These are phyloP conservation scores for Furcasterigmium sp. DNA, from an alignment of 2,329 filamentous ascomycete genomes.

Conservation along the genomic window DNA sequence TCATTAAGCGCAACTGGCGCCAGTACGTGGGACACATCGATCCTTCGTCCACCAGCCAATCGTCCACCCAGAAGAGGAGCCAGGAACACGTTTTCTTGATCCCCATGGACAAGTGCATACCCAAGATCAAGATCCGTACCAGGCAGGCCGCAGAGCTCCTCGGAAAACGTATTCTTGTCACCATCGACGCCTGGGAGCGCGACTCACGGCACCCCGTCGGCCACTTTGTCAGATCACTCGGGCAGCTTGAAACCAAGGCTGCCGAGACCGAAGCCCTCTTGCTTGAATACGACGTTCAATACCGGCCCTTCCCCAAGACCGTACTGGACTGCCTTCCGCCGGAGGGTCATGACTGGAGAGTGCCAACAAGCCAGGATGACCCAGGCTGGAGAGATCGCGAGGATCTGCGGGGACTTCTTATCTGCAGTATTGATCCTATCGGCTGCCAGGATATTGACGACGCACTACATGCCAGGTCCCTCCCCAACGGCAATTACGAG, in stretches of 20 bases:
- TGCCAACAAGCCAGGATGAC: constrained; percentile 73
- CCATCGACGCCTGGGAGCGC: constrained; percentile 92
- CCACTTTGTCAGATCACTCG: constrained; percentile 88
- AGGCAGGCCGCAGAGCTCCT: constrained; percentile 83
- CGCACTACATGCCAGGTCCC: constrained; percentile 76
- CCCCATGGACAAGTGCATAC: constrained; percentile 96
- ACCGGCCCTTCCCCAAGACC: constrained; percentile 92
- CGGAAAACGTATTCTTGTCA: constrained; percentile 86
- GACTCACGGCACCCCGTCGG: constrained; percentile 89
- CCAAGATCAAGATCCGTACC: constrained; percentile 90
- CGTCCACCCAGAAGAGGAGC: constrained; percentile 69
- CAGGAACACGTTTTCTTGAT: constrained; percentile 93
- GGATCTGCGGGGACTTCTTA: constrained; percentile 78
- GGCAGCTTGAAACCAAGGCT: constrained; percentile 93
- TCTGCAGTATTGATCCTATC: constrained; percentile 95
- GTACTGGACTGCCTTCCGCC: constrained; percentile 88
- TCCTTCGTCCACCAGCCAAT: constrained; percentile 71
- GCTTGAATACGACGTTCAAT: constrained; percentile 95
- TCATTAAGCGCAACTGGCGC: constrained; percentile 94
- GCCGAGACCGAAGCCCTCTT: constrained; percentile 94
- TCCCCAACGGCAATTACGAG: constrained; percentile 91
- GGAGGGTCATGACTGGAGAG: constrained; percentile 91
- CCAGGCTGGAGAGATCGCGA: constrained; percentile 81
- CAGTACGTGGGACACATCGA: constrained; percentile 98
- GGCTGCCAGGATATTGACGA: constrained; percentile 99